Evolutionary conservation across 345 rosid species (phyloP).

Genomic region (Euphorbia lathyris): DNA sequence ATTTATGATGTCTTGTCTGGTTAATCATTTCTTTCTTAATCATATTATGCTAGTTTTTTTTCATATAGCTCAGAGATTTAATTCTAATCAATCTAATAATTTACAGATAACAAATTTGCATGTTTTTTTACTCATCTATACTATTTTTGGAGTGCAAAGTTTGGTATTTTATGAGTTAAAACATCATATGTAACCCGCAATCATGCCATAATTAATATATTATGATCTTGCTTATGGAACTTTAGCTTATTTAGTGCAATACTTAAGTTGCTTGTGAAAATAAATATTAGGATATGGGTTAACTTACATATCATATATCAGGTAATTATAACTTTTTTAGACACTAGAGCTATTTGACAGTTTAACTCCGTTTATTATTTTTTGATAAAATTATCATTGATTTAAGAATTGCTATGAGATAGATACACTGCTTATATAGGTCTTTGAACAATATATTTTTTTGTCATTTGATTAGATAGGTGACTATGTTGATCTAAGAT

Average conservation of each 20-base stretch:
- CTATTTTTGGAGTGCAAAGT: not conserved
- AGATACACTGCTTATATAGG: not conserved
- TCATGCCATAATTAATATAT: no score
- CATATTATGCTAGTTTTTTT: no score
- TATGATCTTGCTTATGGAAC: no score
- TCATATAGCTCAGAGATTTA: not conserved
- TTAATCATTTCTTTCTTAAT: no score
- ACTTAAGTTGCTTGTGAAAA: not conserved
- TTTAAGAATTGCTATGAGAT: no score
- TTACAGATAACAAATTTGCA: not conserved
- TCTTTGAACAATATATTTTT: not conserved
- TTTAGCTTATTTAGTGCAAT: not conserved
- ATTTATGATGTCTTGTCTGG: not conserved
- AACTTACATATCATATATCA: not conserved
- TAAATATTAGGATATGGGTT: not conserved
- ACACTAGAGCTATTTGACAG: not conserved
- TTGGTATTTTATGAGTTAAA: not conserved
- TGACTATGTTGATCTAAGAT: conserved; percentile 45
- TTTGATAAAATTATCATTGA: no score
- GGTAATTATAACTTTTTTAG: no score
- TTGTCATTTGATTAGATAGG: conserved; percentile 26
- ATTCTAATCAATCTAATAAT: not conserved
- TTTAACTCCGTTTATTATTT: not conserved
- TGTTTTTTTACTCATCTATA: not conserved
- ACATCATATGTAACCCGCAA: not conserved